Percentiles rank a stretch among this genome's conserved stretches.
These are phyloP conservation scores for Gomphus bonarii DNA, from an alignment of 1,284 basidiomycete genomes.

Conservation along the genomic window DNA sequence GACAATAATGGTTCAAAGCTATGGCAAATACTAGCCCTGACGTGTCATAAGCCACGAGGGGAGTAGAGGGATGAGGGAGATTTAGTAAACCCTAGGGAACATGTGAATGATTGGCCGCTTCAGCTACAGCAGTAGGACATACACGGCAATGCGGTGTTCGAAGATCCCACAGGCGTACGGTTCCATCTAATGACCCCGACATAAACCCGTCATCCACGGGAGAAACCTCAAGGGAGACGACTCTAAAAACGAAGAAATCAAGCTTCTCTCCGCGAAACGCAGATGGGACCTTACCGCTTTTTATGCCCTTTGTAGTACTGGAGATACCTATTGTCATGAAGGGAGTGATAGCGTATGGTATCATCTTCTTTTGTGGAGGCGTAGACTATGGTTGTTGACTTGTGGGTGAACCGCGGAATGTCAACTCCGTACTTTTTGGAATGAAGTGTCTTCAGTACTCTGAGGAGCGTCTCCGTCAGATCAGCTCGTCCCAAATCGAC, in stretches of 20 bases:
- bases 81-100: slow-evolving; percentile 43
- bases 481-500: slow-evolving; percentile 18
- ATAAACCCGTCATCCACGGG: slow-evolving; percentile 94
- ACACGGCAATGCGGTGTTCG: slow-evolving; percentile 62
- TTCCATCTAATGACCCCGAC: slow-evolving; percentile 88
- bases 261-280: neutral
- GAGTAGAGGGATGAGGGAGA: slow-evolving; percentile 47
- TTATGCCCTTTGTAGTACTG: slow-evolving; percentile 96
- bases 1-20: slow-evolving; percentile 76
- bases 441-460: slow-evolving; percentile 65
- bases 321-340: slow-evolving; percentile 94
- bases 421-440: slow-evolving; percentile 97
- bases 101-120: neutral
- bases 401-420: slow-evolving; percentile 91
- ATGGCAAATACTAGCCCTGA: slow-evolving; percentile 90
- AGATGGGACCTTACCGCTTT: slow-evolving; percentile 32
- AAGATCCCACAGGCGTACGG: slow-evolving; percentile 95
- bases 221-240: slow-evolving; percentile 85
- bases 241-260: slow-evolving; percentile 28
- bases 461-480: slow-evolving; percentile 27
- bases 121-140: slow-evolving; percentile 19
- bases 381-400: slow-evolving; percentile 74
- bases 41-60: slow-evolving; percentile 86
- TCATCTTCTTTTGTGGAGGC: slow-evolving; percentile 95
- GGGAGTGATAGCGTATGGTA: slow-evolving; percentile 87